These are phyloP conservation scores for Rhizophagus prolifer DNA, from an alignment of 192 early-diverging fungal species.

Conservation along the genomic window DNA sequence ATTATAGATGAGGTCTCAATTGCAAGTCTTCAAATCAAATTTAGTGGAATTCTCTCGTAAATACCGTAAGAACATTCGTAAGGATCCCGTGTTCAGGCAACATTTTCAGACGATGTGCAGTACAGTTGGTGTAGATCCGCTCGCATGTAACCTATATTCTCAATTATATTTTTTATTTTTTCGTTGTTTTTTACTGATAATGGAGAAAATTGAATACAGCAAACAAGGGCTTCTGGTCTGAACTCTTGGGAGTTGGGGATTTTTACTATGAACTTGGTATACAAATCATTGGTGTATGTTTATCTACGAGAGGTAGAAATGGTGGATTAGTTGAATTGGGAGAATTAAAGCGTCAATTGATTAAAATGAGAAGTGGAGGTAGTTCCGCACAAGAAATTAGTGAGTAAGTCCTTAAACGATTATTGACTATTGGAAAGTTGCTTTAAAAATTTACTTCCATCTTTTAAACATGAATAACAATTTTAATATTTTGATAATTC, in stretches of 20 bases:
- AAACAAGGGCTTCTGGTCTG: conserved; percentile 95
- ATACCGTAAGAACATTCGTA: conserved; percentile 85
- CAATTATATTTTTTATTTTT: not conserved
- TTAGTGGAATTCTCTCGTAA: conserved; percentile 84
- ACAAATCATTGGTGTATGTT: conserved; percentile 90
- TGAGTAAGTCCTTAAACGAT: conserved; percentile 36
- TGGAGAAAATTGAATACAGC: conserved; percentile 44
- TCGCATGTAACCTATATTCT: conserved; percentile 63
- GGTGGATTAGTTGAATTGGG: conserved; percentile 89
- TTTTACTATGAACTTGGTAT: conserved; percentile 97
- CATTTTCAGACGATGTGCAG: conserved; percentile 94
- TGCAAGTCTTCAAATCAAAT: conserved; percentile 74
- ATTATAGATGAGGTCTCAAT: conserved; percentile 61
- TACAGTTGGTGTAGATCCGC: conserved; percentile 91
- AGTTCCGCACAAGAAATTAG: conserved; percentile 43
- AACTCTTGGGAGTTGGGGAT: conserved; percentile 91
- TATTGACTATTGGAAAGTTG: no score
- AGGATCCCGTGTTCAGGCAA: conserved; percentile 80
- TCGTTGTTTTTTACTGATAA: not conserved
- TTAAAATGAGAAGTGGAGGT: conserved; percentile 53
- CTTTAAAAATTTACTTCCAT: no score
- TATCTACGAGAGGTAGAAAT: conserved; percentile 78
- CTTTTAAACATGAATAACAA: no score
- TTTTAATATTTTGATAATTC: not conserved
- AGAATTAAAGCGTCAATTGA: conserved; percentile 73